Percentiles rank a stretch among this genome's conserved stretches.
phyloP scores from a whole-genome alignment of 2,329 filamentous ascomycete species.

The Xylaria sp. region DNA sequence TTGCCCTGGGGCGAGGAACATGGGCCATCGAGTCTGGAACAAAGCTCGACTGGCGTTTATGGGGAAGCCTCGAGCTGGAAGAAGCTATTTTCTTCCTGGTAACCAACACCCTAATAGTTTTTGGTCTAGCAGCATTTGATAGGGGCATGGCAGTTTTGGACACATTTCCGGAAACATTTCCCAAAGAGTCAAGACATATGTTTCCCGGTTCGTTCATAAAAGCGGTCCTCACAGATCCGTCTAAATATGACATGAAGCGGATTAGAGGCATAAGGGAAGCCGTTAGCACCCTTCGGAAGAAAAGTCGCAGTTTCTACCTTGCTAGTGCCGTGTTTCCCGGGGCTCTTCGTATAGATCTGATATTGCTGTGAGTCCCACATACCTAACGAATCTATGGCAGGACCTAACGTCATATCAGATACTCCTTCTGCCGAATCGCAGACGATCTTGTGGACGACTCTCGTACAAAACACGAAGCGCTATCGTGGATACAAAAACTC shows the following conservation, averaged over 20 bases:
- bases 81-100: constrained; percentile 79
- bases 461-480: constrained; percentile 61
- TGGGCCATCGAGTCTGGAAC: constrained; percentile 77
- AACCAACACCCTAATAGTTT: constrained; percentile 76
- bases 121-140: constrained; percentile 76
- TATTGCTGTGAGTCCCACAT: constrained; percentile 63
- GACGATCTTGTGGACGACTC: constrained; percentile 80
- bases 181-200: constrained; percentile 59
- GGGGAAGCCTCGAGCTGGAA: constrained; percentile 75
- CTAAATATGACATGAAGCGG: constrained; percentile 66
- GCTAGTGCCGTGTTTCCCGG: constrained; percentile 77
- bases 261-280: constrained; percentile 70
- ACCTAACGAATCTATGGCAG: neutral
- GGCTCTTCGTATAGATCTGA: constrained; percentile 73
- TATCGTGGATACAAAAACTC: constrained; percentile 68
- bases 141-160: constrained; percentile 74
- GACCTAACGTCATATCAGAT: constrained; percentile 56
- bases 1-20: constrained; percentile 74
- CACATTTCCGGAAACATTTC: constrained; percentile 69
- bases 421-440: constrained; percentile 78
- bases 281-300: constrained; percentile 66
- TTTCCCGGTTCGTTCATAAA: constrained; percentile 62
- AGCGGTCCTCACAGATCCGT: constrained; percentile 60
- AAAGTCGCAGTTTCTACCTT: constrained; percentile 79
- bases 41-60: constrained; percentile 72